Percentiles rank a stretch among this genome's conserved stretches.
Conservation (phyloP, 139 green algal genomes). For the Chlorella sp. region DNA sequence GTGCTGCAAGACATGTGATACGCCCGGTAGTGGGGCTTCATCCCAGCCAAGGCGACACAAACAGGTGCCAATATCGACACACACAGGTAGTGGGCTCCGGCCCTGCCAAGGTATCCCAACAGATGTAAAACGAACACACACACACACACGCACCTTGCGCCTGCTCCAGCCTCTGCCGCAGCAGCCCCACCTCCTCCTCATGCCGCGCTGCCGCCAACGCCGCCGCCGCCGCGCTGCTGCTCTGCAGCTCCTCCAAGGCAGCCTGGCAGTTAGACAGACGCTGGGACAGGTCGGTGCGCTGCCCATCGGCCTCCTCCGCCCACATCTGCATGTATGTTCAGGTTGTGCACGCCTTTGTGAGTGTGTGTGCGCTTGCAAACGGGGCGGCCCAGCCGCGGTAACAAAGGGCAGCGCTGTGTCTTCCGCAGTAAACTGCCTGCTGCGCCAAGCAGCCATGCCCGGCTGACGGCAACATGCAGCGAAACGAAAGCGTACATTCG, state of each 20-base stretch:
- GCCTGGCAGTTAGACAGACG: conserved; percentile 20
- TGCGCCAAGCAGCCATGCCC: too few species aligned
- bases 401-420: too few species aligned
- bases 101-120: too few species aligned
- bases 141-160: conserved; percentile 8
- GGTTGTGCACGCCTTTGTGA: background rate
- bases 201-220: conserved; percentile 17
- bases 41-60: too few species aligned
- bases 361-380: background rate
- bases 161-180: conserved; percentile 19
- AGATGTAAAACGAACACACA: background rate
- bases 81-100: too few species aligned
- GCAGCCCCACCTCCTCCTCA: conserved; percentile 19
- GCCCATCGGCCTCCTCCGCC: conserved; percentile 15
- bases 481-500: too few species aligned
- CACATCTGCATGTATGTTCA: conserved; percentile 6
- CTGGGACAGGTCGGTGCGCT: conserved; percentile 16
- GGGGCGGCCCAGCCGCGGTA: too few species aligned
- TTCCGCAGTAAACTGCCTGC: too few species aligned
- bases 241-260: conserved; percentile 30
- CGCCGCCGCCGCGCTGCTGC: conserved; percentile 15
- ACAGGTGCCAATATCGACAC: too few species aligned
- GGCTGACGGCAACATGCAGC: too few species aligned
- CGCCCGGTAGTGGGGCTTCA: too few species aligned
- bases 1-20: too few species aligned